Evolutionary conservation across 1,284 basidiomycete species (phyloP), one percentile per base, ranked within the genome.

Genomic region (Stygiomarasmius scandens): DNA sequence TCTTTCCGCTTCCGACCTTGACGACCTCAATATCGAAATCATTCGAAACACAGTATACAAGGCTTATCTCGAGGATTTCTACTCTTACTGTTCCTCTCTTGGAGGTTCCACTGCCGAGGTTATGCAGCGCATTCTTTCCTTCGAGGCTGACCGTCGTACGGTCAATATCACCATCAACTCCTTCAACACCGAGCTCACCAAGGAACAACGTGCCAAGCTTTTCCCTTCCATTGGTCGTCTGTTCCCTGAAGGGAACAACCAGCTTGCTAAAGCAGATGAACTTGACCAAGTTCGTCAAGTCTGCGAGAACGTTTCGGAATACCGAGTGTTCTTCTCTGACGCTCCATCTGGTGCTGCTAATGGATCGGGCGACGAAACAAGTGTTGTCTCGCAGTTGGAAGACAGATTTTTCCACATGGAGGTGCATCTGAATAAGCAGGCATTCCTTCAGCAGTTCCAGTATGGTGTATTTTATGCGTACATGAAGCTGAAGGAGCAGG

Each of bases 1-100:
- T 73, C 83, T 99, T 47, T 92, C 95, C 23, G 96, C 96, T 8
- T 87, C 93, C 32, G 97, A 99, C 71, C 85, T 99, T 41, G 97
- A 99, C 72, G 97, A 99, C 73, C 87, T 99, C 63, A 98, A 99
- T 80, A 99, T 99, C 67, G 97, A 99, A 78, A 98, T 99, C 75
- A 96, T 99, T 74, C 93, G 97, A 49, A 99, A 99, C 77, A 96
- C 96, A n/a, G 90, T 99, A 48, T 99, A 99, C 85, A 98, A 98
- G 75, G 92, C 96, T 14, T 99, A 99, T 76, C 89, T 99, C 58
- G 96, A 98, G 74, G 97, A 99, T 75, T 99, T 99, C 73, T 86
- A 96, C 78, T 73, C 81, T 61, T 99, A 93, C 76, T 92, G 89
- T 70, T 75, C 83, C 54, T 85, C 87, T 2, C 77, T 99, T 20